phyloP scores from a whole-genome alignment of 1,284 basidiomycete genomes.

The Heterobasidion annosum region DNA sequence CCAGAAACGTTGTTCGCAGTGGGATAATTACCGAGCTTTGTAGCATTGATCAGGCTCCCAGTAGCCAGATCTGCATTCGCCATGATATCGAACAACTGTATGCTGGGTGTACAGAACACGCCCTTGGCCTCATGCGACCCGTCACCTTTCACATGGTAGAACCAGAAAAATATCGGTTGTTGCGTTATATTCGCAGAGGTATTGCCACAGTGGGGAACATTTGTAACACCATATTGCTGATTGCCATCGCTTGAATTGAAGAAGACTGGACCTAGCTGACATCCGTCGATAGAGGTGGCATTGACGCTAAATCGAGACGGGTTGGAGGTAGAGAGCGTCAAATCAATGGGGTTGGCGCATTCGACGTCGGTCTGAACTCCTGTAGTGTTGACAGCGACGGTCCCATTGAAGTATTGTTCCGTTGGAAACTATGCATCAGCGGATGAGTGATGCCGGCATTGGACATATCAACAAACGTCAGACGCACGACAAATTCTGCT shows the following conservation, averaged over 20 bases:
- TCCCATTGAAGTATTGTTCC: slow-evolving; percentile 36
- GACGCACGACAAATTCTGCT: slow-evolving; percentile 35
- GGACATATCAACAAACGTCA: slow-evolving; percentile 1
- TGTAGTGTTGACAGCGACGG: slow-evolving; percentile 41
- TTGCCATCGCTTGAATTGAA: slow-evolving; percentile 30
- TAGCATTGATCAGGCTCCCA: slow-evolving; percentile 28
- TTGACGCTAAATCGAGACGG: slow-evolving; percentile 23
- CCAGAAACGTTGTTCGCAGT: slow-evolving; percentile 43
- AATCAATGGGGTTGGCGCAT: slow-evolving; percentile 31
- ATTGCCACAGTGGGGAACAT: slow-evolving; percentile 24
- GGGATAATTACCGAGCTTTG: slow-evolving; percentile 17
- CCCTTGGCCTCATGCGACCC: slow-evolving; percentile 29
- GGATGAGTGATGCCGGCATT: background rate
- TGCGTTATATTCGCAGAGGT: slow-evolving; percentile 26
- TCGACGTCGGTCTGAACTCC: slow-evolving; percentile 38
- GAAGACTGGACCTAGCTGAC: slow-evolving; percentile 21
- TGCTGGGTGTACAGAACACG: slow-evolving; percentile 47
- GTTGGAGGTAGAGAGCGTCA: slow-evolving; percentile 16
- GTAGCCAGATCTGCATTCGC: slow-evolving; percentile 36
- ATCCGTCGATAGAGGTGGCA: slow-evolving; percentile 35
- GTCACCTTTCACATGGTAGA: slow-evolving; percentile 22
- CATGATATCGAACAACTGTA: slow-evolving; percentile 32
- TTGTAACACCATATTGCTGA: slow-evolving; percentile 38
- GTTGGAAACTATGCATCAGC: slow-evolving; percentile 25
- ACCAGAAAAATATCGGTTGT: slow-evolving; percentile 61